phyloP scores from a whole-genome alignment of 345 rosid species.

The Excoecaria agallocha region DNA sequence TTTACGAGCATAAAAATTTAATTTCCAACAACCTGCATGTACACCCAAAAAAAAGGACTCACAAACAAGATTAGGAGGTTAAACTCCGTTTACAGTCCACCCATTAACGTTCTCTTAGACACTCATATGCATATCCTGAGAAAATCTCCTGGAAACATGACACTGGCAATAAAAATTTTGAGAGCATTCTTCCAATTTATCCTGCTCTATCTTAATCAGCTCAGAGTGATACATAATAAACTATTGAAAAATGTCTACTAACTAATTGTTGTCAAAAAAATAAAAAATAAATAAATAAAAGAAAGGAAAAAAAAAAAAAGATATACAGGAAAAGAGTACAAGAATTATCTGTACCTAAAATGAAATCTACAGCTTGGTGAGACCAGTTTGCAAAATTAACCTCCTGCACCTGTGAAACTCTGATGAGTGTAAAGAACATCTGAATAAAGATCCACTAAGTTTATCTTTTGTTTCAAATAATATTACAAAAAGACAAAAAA shows the following conservation, averaged over 20 bases:
- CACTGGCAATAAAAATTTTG: neutral
- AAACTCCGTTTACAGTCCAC: neutral
- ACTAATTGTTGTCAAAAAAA: no score
- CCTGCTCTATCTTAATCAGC: neutral
- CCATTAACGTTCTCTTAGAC: neutral
- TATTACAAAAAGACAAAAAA: neutral
- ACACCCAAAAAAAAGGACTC: neutral
- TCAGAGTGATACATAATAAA: neutral
- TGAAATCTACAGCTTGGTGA: slow-evolving; percentile 92
- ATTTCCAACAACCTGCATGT: neutral
- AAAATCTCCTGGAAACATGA: neutral
- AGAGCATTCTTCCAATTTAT: neutral
- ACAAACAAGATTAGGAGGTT: neutral
- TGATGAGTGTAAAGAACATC: neutral
- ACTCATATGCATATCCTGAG: neutral
- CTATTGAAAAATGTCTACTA: neutral
- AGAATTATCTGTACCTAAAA: slow-evolving; percentile 48
- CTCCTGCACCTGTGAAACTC: slow-evolving; percentile 45
- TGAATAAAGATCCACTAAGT: neutral
- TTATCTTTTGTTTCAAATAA: neutral
- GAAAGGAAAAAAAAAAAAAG: no score
- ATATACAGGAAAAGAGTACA: neutral
- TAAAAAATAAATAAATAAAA: no score
- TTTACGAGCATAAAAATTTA: neutral
- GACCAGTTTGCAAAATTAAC: slow-evolving; percentile 72